Evolutionary conservation across 2,329 filamentous ascomycete genomes (phyloP).

Genomic region (Didymosphaeria variabile): DNA sequence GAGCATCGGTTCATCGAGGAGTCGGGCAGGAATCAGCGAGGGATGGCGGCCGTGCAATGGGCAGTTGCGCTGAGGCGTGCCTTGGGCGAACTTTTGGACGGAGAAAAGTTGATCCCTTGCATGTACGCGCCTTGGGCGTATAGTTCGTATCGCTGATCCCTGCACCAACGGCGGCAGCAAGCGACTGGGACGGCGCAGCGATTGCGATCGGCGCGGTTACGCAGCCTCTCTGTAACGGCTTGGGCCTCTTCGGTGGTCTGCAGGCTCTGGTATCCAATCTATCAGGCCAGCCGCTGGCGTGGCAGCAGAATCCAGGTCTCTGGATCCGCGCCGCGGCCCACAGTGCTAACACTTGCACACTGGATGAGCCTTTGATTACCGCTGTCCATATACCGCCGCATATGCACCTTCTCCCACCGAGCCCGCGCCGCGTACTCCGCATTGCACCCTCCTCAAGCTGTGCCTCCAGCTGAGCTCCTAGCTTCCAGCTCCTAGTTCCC

Average conservation of each 20-base stretch:
- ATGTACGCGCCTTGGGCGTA: not conserved
- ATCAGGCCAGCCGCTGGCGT: not conserved
- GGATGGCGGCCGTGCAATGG: not conserved
- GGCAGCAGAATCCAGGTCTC: not conserved
- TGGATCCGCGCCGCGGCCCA: conserved; percentile 6
- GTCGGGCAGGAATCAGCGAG: not conserved
- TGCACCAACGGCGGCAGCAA: conserved; percentile 1
- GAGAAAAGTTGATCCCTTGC: not conserved
- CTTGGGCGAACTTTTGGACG: conserved; percentile 6
- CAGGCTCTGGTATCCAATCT: not conserved
- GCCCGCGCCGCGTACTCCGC: not conserved
- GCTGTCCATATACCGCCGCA: not conserved
- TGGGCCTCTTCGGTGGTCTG: not conserved
- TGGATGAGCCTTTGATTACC: not conserved
- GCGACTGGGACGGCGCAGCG: not conserved
- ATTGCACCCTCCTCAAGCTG: not conserved
- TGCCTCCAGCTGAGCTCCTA: not conserved
- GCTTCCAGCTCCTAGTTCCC: not conserved
- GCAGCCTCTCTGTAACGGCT: conserved; percentile 6
- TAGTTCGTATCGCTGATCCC: not conserved
- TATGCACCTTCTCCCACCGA: not conserved
- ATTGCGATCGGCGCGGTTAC: conserved; percentile 12
- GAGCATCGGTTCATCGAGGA: conserved; percentile 13
- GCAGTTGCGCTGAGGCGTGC: not conserved
- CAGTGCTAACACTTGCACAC: not conserved